Conservation (phyloP, 2,329 filamentous ascomycete genomes). For the Aspergillus quadrilineatus region DNA sequence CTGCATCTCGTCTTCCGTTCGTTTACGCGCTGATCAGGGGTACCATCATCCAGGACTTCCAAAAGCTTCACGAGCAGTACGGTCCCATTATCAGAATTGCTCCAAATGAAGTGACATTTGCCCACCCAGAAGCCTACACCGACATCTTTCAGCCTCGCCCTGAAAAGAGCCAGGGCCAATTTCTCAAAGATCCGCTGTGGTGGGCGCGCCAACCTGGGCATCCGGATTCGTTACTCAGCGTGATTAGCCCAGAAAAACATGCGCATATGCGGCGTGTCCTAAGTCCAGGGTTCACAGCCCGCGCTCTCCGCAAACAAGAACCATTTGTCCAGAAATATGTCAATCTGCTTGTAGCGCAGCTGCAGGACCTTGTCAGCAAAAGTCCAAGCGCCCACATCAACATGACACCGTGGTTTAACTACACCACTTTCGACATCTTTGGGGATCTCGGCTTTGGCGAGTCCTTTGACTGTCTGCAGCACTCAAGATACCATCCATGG, state of each 20-base stretch:
- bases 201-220: constrained; percentile 8
- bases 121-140: neutral
- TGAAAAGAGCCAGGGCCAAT: neutral
- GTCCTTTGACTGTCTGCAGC: constrained; percentile 31
- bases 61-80: neutral
- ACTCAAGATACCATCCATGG: constrained; percentile 32
- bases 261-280: constrained; percentile 2
- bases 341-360: neutral
- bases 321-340: constrained; percentile 5
- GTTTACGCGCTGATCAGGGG: neutral
- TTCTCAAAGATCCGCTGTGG: constrained; percentile 11
- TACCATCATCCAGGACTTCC: constrained; percentile 1
- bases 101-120: constrained; percentile 3
- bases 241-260: constrained; percentile 5
- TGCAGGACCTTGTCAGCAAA: neutral
- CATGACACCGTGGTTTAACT: constrained; percentile 26
- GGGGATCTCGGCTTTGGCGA: constrained; percentile 37
- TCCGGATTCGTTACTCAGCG: constrained; percentile 9
- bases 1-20: constrained; percentile 3
- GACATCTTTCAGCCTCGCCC: neutral
- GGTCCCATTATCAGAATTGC: constrained; percentile 2
- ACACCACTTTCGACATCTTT: constrained; percentile 36
- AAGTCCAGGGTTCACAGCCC: neutral
- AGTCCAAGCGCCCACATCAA: constrained; percentile 14
- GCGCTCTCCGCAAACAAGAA: constrained; percentile 1